Evolutionary conservation across 306 rosid genomes (phyloP).

Genomic region (Mucuna pruriens): DNA sequence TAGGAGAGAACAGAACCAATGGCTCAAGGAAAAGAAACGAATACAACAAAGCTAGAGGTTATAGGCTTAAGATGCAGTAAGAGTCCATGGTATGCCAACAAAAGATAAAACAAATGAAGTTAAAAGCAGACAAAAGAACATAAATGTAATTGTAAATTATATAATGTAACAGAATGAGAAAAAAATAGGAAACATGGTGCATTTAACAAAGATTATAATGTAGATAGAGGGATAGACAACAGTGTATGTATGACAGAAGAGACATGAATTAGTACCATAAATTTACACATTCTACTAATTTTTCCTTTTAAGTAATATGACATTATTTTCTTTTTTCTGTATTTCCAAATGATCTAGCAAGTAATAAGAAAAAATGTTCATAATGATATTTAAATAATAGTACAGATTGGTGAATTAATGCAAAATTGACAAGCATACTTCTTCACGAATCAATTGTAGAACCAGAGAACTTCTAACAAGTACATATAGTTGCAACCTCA

Average conservation of each 20-base stretch:
- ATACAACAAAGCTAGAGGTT: too few relatives aligned
- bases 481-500: background rate
- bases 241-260: background rate
- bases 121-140: background rate
- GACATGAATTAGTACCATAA: constrained; percentile 15
- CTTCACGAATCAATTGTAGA: constrained; percentile 83
- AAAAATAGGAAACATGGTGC: background rate
- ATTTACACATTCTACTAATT: background rate
- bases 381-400: background rate
- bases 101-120: background rate
- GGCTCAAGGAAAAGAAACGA: too few relatives aligned
- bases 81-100: background rate
- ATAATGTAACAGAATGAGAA: constrained; percentile 12
- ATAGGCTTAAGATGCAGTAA: background rate
- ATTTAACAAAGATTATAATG: background rate
- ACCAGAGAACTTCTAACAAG: constrained; percentile 88
- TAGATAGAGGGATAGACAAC: background rate
- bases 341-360: background rate
- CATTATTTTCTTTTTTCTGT: constrained; percentile 2
- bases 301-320: background rate
- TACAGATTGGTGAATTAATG: constrained; percentile 25
- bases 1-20: too few relatives aligned
- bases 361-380: background rate
- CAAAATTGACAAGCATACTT: constrained; percentile 58
- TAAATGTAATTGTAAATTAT: background rate